Evolutionary conservation across 441 rosid genomes (phyloP).

Genomic region (Populus trichocarpa): DNA sequence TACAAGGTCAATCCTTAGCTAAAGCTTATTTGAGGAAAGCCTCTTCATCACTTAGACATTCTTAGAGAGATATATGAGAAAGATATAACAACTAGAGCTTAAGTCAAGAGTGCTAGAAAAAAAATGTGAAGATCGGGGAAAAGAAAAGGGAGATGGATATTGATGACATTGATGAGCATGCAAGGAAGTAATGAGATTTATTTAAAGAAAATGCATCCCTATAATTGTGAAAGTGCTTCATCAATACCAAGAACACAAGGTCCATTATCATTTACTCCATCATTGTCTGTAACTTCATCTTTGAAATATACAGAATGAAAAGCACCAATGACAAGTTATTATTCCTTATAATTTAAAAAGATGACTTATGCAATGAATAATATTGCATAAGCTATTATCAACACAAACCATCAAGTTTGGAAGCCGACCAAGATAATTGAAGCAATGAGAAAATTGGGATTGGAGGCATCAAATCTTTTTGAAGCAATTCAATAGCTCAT

Average conservation of each 20-base stretch:
- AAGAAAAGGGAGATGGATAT: not conserved
- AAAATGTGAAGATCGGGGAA: too few species aligned
- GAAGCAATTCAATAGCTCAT: not conserved
- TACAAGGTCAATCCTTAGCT: too few species aligned
- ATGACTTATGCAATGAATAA: not conserved
- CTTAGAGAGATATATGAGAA: too few species aligned
- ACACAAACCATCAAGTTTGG: too few species aligned
- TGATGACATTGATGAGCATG: not conserved
- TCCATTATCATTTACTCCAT: not conserved
- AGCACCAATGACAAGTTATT: not conserved
- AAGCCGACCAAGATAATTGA: too few species aligned
- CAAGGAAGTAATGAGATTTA: not conserved
- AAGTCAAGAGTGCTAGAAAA: not conserved
- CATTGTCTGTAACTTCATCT: not conserved
- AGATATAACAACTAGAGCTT: not conserved
- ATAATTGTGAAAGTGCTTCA: not conserved
- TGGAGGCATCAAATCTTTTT: not conserved
- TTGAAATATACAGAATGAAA: too few species aligned
- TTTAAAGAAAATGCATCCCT: not conserved
- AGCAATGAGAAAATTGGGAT: not conserved
- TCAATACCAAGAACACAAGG: too few species aligned
- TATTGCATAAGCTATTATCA: not conserved
- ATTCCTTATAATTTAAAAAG: too few species aligned
- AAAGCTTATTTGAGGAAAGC: not conserved
- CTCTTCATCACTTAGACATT: too few species aligned